Conservation (phyloP, 257 asterid species). For the Verbascum thapsus region DNA sequence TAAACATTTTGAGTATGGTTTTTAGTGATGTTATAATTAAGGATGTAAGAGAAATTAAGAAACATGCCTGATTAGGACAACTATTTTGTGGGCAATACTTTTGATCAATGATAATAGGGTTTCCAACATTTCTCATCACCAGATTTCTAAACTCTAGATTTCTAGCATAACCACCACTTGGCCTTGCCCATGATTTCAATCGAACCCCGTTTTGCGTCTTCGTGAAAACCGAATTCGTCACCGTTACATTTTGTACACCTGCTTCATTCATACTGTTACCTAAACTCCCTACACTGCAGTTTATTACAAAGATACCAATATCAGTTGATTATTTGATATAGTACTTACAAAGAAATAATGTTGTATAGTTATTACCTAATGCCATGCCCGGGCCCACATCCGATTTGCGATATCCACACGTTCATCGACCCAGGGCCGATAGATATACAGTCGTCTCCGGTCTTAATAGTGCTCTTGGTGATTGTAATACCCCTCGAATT, state of each 20-base stretch:
- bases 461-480: conserved; percentile 40
- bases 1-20: too few relatives aligned
- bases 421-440: conserved; percentile 69
- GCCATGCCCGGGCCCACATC: conserved; percentile 87
- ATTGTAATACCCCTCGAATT: conserved; percentile 51
- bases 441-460: conserved; percentile 80
- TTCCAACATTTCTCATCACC: conserved; percentile 58
- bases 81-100: conserved; percentile 55
- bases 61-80: conserved; percentile 60
- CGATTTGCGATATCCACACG: conserved; percentile 52
- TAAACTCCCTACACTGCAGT: conserved; percentile 57
- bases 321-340: too few relatives aligned
- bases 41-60: neutral
- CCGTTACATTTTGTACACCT: conserved; percentile 64
- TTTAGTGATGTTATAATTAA: too few relatives aligned
- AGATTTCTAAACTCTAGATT: conserved; percentile 52
- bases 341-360: neutral
- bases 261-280: conserved; percentile 39
- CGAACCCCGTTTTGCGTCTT: conserved; percentile 75
- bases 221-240: conserved; percentile 54
- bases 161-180: conserved; percentile 53
- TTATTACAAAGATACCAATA: neutral
- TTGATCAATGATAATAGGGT: conserved; percentile 76
- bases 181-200: conserved; percentile 76
- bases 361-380: conserved; percentile 46